phyloP scores from a whole-genome alignment of 2,329 filamentous ascomycete species.

The Beauveria australis region DNA sequence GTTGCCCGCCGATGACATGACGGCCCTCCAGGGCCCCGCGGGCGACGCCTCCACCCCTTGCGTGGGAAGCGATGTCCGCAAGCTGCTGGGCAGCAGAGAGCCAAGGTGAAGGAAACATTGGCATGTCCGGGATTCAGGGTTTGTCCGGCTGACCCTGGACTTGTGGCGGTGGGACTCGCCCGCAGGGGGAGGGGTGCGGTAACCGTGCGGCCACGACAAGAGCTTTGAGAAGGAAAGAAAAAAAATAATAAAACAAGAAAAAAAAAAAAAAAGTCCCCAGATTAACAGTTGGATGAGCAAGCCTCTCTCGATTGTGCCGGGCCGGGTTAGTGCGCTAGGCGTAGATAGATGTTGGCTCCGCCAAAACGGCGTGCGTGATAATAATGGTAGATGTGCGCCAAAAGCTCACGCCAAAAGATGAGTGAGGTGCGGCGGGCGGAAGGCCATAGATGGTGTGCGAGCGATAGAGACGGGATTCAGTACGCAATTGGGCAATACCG shows the following conservation, averaged over 20 bases:
- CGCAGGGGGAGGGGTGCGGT: background rate
- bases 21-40: background rate
- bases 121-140: conserved; percentile 7
- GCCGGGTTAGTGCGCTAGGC: background rate
- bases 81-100: background rate
- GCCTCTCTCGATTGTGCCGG: background rate
- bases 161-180: conserved; percentile 5
- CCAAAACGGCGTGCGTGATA: background rate
- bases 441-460: background rate
- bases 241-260: background rate
- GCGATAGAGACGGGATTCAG: conserved; percentile 2
- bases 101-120: background rate
- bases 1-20: background rate
- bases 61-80: background rate
- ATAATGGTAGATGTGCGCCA: background rate
- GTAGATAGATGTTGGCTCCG: background rate
- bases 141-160: conserved; percentile 8
- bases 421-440: background rate
- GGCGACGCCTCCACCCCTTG: background rate
- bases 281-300: background rate
- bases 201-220: background rate
- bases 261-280: background rate
- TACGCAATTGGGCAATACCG: conserved; percentile 7
- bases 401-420: background rate
- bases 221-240: background rate